Conservation (phyloP, 108 stramenopile species). For the Nannochloropsis salina region DNA sequence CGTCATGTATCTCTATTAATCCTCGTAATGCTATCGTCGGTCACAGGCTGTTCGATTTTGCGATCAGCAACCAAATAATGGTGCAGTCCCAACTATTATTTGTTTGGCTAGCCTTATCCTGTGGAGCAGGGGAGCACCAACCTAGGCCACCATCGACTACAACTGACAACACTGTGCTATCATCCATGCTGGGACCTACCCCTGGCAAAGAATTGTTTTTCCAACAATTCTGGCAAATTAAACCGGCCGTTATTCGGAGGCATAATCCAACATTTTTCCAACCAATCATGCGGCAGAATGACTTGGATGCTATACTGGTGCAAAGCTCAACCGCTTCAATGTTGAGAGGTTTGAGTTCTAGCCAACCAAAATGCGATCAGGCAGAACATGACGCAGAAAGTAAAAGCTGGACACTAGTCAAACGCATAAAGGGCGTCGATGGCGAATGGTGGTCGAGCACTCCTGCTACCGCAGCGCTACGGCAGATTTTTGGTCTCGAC, state of each 20-base stretch:
- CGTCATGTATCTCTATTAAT: too few relatives aligned
- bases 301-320: not conserved
- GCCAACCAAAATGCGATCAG: not conserved
- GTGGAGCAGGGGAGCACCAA: too few relatives aligned
- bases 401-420: not conserved
- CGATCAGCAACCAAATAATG: too few relatives aligned
- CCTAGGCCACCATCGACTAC: not conserved
- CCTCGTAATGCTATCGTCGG: too few relatives aligned
- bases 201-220: not conserved
- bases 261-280: slow-evolving; percentile 20
- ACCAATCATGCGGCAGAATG: not conserved
- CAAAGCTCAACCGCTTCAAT: not conserved
- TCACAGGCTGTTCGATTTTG: too few relatives aligned
- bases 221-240: not conserved
- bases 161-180: not conserved
- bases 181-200: slow-evolving; percentile 15
- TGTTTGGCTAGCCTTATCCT: too few relatives aligned
- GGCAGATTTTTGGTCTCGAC: not conserved
- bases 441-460: not conserved
- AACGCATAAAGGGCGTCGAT: not conserved
- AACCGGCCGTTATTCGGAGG: slow-evolving; percentile 18
- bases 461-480: not conserved
- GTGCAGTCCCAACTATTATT: too few relatives aligned
- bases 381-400: not conserved
- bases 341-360: not conserved